phyloP scores from a whole-genome alignment of 345 rosid species.

The Acer yangbiense region DNA sequence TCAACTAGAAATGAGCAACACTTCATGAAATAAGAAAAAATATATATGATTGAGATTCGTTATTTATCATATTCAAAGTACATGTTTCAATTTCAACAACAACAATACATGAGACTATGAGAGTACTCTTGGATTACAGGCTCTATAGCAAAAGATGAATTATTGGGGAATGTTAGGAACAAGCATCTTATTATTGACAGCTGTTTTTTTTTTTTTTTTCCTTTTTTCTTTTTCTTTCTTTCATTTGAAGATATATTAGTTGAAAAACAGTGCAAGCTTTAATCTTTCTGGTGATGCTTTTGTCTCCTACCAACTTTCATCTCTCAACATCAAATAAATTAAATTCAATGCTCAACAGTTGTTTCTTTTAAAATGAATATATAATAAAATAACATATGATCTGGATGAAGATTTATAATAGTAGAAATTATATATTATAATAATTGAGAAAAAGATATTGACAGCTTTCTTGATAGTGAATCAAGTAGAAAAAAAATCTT shows the following conservation, averaged over 20 bases:
- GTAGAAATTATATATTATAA: background rate
- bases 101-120: too few relatives aligned
- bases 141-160: too few relatives aligned
- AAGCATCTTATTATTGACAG: background rate
- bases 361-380: background rate
- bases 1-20: too few relatives aligned
- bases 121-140: too few relatives aligned
- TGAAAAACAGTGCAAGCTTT: background rate
- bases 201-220: background rate
- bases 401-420: background rate
- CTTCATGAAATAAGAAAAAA: too few relatives aligned
- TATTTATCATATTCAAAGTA: too few relatives aligned
- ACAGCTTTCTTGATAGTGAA: background rate
- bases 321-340: background rate
- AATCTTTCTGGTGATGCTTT: background rate
- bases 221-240: background rate
- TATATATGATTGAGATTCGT: too few relatives aligned
- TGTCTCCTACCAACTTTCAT: conserved; percentile 8
- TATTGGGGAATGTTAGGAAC: too few relatives aligned
- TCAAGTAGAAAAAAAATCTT: background rate
- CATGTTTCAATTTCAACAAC: too few relatives aligned
- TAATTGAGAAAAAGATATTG: conserved; percentile 2
- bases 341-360: conserved; percentile 1
- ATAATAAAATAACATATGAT: too few relatives aligned
- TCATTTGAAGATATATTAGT: background rate